phyloP scores from a whole-genome alignment of 1,284 basidiomycete genomes.

The Leccinum fallax region DNA sequence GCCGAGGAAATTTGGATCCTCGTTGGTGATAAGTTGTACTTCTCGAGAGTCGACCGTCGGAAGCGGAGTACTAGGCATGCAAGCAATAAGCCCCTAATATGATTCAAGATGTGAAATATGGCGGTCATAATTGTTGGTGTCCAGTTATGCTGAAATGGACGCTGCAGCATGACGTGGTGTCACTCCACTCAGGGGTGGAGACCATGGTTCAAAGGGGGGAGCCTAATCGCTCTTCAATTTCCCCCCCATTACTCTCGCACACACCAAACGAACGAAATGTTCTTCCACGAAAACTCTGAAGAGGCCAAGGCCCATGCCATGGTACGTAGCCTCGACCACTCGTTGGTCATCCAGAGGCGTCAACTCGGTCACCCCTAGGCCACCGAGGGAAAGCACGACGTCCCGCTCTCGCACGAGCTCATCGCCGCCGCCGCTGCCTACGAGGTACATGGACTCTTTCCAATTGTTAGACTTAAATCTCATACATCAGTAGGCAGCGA shows the following conservation, averaged over 20 bases:
- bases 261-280: constrained; percentile 17
- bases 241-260: neutral
- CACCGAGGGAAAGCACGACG: constrained; percentile 13
- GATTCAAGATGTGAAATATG: no score
- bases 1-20: neutral
- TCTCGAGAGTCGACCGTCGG: neutral
- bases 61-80: no score
- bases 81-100: no score
- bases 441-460: constrained; percentile 12
- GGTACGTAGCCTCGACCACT: neutral
- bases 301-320: constrained; percentile 26
- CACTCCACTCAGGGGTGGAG: neutral
- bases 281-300: constrained; percentile 24
- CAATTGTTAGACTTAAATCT: neutral
- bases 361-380: constrained; percentile 15
- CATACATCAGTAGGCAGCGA: constrained; percentile 27
- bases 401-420: constrained; percentile 32
- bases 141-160: neutral
- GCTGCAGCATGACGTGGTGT: neutral
- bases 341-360: neutral
- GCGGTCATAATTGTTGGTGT: neutral
- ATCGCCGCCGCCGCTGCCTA: constrained; percentile 32
- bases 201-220: neutral
- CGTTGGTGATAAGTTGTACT: neutral
- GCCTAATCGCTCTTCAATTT: neutral